Evolutionary conservation across 192 early-diverging fungal genomes (phyloP), one percentile per base, ranked within the genome.

Genomic region (Endogone sp.): DNA sequence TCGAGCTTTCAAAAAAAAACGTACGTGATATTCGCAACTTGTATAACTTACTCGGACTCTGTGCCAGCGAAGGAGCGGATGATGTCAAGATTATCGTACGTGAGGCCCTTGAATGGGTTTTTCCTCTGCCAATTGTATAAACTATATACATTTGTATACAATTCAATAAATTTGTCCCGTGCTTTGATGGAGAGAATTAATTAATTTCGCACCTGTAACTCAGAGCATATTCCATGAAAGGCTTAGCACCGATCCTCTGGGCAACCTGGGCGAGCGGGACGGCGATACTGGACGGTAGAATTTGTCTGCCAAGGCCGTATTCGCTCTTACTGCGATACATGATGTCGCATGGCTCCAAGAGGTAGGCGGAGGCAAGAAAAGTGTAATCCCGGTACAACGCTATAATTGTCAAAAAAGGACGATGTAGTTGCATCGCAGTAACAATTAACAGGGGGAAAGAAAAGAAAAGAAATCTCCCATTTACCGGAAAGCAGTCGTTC

Each of bases 321-420:
- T 90, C 85, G 3, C 87, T 84, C 0, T 79, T 84, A 65, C 87
- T 74, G 55, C 90, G 79, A 76, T 84, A 89, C 75, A 89, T 77
- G 49, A 94, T 82, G 74, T 96, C 93, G 69, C 93, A 95, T 28
- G 94, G 94, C 74, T 96, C 94, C 27, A 96, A 79, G 20, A 96
- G 78, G 70, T 96, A 96, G 16, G 94, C 91, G 2, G 92, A 93
- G 3, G 93, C 92, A 27, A 91, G 81, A 67, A 95, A 93, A 11
- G 93, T 92, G 69, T 93, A 93, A 79, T 96, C 94, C 31, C 94
- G 84, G 84, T 90, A 95, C 22, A 96, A 77, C 6, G 92, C 93
- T 67, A 70, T 68, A 25, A 27, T n/a, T 26, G 29, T 21, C n/a
- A 13, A 61, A 44, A 30, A 9, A 16, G 31, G 57, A 49, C 28